Evolutionary conservation across 2,329 filamentous ascomycete genomes (phyloP).

Genomic region (Aureobasidium sp.): DNA sequence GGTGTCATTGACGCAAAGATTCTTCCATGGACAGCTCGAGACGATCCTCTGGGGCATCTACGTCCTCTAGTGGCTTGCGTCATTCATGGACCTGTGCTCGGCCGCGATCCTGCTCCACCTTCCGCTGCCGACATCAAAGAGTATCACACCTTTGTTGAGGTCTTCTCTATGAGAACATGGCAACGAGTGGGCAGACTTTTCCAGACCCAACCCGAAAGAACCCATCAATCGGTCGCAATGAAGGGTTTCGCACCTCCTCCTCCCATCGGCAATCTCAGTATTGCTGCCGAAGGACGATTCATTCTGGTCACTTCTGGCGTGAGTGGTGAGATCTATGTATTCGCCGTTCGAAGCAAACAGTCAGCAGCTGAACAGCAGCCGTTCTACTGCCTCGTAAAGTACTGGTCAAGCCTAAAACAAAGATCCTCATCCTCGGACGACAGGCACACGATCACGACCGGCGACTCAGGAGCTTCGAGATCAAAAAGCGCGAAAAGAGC

Average conservation of each 20-base stretch:
- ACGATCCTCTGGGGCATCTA: constrained; percentile 44
- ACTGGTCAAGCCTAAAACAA: constrained; percentile 60
- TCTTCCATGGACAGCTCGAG: constrained; percentile 56
- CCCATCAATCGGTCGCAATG: constrained; percentile 50
- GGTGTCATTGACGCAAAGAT: constrained; percentile 77
- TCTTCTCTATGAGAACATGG: constrained; percentile 74
- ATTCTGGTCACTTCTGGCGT: constrained; percentile 68
- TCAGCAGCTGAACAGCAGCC: constrained; percentile 20
- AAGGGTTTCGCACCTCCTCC: constrained; percentile 59
- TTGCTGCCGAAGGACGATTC: constrained; percentile 64
- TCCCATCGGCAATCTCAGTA: constrained; percentile 62
- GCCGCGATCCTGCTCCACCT: constrained; percentile 25
- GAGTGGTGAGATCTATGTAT: constrained; percentile 85
- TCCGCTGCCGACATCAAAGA: constrained; percentile 38
- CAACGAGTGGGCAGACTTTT: constrained; percentile 65
- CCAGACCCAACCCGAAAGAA: constrained; percentile 54
- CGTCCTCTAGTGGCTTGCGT: constrained; percentile 72
- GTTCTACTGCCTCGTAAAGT: constrained; percentile 70
- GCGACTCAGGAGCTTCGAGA: not conserved
- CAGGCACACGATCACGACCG: not conserved
- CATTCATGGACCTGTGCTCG: constrained; percentile 65
- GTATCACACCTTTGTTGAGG: constrained; percentile 81
- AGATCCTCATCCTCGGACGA: not conserved
- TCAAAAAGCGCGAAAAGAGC: not conserved
- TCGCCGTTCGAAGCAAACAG: constrained; percentile 27